Base-by-base conservation (phyloP, 805 yeast genomes). In the Barnettozyma vustinii region DNA sequence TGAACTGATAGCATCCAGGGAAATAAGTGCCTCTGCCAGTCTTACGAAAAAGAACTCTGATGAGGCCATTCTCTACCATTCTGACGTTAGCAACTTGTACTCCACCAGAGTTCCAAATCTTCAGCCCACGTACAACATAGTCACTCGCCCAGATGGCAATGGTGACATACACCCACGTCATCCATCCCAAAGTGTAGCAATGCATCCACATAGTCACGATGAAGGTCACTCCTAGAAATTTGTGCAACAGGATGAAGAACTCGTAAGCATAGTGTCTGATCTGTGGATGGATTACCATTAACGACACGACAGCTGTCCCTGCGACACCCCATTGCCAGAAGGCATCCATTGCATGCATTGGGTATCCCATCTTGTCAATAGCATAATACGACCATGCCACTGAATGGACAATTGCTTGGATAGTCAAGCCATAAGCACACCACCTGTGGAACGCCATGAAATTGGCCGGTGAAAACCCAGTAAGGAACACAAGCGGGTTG, bases 81-180 rank as follows among this genome's bases (percentile, higher is more conserved):
- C 61, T 53, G 12, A 63, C 58, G 41, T 69, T 69, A 13, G 83
- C 84, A 13, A 68, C 60, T 23, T 80, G 76, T 23, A 75, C 61
- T 20, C 76, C 78, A 5, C 96, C 96, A 52, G 83, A 82, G 25
- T 67, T 58, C 15, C 74, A 46, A 2, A 87, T 64, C 48, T 88
- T 73, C 1, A 73, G 65, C 9, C 81, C 50, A 53, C 96, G 74
- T 9, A 76, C 58, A 0, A 79, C 51, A 48, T 91, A 69, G 60
- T 89, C 95, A 54, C 79, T 72, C 1, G 69, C 74, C 96, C 96
- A 89, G 9, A 88, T 70, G 0, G 79, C 83, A 51, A 79, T 73
- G 8, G 82, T 59, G 5, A 79, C 75, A 50, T 77, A 80, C 18
- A 75, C 56, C 66, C 74, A 79, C 47, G 71, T 75, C 55, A 73